These are phyloP conservation scores for Pisolithus sp. DNA, from an alignment of 768 basidiomycete genomes.

Conservation along the genomic window DNA sequence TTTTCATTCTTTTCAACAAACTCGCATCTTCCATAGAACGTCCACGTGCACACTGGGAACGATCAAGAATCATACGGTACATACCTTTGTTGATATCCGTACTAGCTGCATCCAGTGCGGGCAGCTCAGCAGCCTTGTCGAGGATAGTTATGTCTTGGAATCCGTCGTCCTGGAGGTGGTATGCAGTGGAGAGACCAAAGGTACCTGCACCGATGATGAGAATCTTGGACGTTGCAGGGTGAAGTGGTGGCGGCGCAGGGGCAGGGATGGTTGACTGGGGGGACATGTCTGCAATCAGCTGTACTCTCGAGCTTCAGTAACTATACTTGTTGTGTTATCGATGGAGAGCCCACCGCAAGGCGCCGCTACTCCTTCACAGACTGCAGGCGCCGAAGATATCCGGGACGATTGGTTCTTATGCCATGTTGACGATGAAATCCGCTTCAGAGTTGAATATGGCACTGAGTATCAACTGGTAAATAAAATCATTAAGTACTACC, in stretches of 20 bases:
- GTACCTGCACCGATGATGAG: constrained; percentile 78
- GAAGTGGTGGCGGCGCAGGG: background rate
- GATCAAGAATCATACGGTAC: background rate
- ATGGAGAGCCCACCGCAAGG: no score
- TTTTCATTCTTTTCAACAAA: no score
- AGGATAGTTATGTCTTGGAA: constrained; percentile 68
- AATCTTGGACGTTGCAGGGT: constrained; percentile 10
- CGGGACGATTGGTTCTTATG: no score
- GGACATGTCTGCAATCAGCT: background rate
- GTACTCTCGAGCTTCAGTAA: no score
- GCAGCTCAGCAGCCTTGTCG: constrained; percentile 62
- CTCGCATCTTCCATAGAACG: background rate
- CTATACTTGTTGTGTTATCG: no score
- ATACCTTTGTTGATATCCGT: constrained; percentile 42
- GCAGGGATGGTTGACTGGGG: background rate
- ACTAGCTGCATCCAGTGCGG: constrained; percentile 78
- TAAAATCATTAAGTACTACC: no score
- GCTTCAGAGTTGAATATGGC: no score
- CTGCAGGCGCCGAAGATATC: no score
- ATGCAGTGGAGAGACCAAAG: constrained; percentile 84
- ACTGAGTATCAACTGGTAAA: no score
- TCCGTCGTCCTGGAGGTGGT: constrained; percentile 65
- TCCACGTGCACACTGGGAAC: background rate
- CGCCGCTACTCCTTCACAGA: no score
- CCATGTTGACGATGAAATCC: no score